A percentile compares a stretch with the other conserved stretches of the same genome.
Evolutionary conservation across 164 flowering plant genomes (phyloP).

Genomic region (Tetracentron sinense): DNA sequence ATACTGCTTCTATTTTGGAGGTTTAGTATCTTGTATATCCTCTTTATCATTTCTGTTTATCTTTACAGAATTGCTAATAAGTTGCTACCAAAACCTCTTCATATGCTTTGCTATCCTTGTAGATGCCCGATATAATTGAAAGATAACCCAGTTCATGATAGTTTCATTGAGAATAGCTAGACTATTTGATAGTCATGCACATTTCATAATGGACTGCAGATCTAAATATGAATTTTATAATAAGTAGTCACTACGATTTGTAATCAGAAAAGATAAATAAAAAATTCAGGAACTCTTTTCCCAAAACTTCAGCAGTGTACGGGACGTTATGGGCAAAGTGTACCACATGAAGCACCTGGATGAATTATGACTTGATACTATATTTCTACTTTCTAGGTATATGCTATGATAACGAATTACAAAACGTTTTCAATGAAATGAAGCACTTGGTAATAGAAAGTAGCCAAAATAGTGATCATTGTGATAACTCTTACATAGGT

Average conservation of each 20-base stretch:
- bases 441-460: too few relatives aligned
- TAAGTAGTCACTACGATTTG: too few relatives aligned
- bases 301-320: too few relatives aligned
- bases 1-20: conserved; percentile 3
- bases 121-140: background rate
- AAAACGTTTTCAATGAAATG: too few relatives aligned
- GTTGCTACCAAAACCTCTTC: background rate
- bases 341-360: background rate
- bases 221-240: background rate
- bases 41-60: background rate
- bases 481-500: too few relatives aligned
- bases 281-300: too few relatives aligned
- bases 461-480: too few relatives aligned
- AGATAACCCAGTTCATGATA: background rate
- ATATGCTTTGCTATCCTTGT: background rate
- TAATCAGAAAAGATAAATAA: too few relatives aligned
- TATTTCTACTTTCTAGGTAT: background rate
- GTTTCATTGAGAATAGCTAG: background rate
- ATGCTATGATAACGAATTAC: background rate
- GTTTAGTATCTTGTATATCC: background rate
- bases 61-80: background rate
- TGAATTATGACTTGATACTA: background rate
- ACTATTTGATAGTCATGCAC: background rate
- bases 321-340: background rate
- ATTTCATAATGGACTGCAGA: background rate